Conservation (phyloP, 2,329 filamentous ascomycete genomes). For the Talaromyces sp. region DNA sequence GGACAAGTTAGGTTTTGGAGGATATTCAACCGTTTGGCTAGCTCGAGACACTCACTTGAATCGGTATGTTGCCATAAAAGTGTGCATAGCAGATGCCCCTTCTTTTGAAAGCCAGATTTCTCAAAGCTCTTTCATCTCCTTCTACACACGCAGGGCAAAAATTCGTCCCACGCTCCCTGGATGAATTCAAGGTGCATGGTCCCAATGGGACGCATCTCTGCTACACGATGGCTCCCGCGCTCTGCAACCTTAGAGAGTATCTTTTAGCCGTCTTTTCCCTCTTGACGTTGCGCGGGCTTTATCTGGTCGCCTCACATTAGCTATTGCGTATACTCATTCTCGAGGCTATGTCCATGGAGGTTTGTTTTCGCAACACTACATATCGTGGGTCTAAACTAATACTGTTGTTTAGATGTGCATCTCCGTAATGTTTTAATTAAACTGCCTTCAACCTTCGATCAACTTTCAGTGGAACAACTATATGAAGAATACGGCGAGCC, state of each 20-base stretch:
- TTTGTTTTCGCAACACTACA: constrained; percentile 6
- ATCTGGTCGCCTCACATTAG: constrained; percentile 14
- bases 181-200: constrained; percentile 23
- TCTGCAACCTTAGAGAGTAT: constrained; percentile 22
- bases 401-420: constrained; percentile 16
- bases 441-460: constrained; percentile 15
- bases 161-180: constrained; percentile 9
- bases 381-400: neutral
- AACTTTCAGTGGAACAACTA: constrained; percentile 25
- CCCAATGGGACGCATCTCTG: constrained; percentile 24
- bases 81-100: constrained; percentile 17
- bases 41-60: constrained; percentile 24
- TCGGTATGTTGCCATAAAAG: constrained; percentile 26
- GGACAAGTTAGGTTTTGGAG: constrained; percentile 39
- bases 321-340: constrained; percentile 15
- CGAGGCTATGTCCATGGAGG: constrained; percentile 21
- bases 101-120: constrained; percentile 16
- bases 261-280: constrained; percentile 20
- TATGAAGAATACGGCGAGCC: constrained; percentile 26
- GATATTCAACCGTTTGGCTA: constrained; percentile 39
- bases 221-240: constrained; percentile 20
- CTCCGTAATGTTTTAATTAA: constrained; percentile 17
- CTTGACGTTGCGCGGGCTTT: constrained; percentile 23
- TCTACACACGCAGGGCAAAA: neutral
- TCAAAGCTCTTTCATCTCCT: constrained; percentile 11